Evolutionary conservation across 2,329 filamentous ascomycete species (phyloP).

Genomic region (Fusarium proliferatum): DNA sequence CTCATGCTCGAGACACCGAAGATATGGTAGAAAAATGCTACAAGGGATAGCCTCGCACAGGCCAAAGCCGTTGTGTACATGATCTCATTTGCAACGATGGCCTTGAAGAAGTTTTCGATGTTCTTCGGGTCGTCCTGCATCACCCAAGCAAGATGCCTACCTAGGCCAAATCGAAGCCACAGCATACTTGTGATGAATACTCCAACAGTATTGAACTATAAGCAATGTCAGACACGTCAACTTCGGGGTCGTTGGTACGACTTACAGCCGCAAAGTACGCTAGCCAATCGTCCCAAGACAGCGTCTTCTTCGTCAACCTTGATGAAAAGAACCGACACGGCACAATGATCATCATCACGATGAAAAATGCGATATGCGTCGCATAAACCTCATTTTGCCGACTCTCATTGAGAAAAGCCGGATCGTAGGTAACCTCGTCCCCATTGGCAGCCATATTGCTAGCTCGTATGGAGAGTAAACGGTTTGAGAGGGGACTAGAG

Average conservation of each 20-base stretch:
- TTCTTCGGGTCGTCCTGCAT: not conserved
- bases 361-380: not conserved
- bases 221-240: not conserved
- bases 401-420: not conserved
- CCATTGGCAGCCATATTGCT: not conserved
- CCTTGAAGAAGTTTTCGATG: conserved; percentile 3
- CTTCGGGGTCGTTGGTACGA: accelerated
- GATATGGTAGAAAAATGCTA: not conserved
- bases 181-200: conserved; percentile 5
- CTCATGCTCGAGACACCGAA: conserved; percentile 7
- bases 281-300: conserved; percentile 3
- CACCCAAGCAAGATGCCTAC: not conserved
- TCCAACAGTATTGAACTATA: not conserved
- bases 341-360: not conserved
- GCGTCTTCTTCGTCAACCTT: not conserved
- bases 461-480: not conserved
- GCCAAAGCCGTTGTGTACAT: not conserved
- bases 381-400: not conserved
- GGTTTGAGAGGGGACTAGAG: accelerated
- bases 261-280: conserved; percentile 1
- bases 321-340: not conserved
- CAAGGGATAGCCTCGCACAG: not conserved
- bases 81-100: not conserved
- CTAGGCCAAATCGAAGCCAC: not conserved
- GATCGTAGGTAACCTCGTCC: not conserved